phyloP scores from a whole-genome alignment of 2,329 filamentous ascomycete species.

The Penicillium sp. region DNA sequence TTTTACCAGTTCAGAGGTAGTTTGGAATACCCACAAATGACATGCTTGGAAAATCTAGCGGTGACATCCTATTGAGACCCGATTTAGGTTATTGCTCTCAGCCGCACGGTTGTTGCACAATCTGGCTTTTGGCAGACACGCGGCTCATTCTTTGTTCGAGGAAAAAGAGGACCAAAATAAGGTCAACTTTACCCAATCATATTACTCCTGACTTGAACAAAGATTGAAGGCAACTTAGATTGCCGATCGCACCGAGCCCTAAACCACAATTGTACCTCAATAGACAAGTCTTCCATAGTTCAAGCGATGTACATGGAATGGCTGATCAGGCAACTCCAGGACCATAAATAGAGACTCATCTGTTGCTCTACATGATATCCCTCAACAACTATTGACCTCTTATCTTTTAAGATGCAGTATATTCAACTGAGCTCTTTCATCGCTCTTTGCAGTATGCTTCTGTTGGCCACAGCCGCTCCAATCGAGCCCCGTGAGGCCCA shows the following conservation, averaged over 20 bases:
- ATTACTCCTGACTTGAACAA: neutral
- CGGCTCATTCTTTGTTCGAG: neutral
- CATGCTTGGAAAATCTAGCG: neutral
- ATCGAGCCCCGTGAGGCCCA: neutral
- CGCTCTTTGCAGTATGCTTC: neutral
- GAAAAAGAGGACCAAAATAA: neutral
- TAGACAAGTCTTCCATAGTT: neutral
- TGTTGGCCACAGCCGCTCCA: neutral
- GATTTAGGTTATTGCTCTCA: neutral
- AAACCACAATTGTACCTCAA: neutral
- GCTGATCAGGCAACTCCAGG: neutral
- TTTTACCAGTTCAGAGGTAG: neutral
- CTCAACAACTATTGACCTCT: neutral
- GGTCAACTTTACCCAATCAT: neutral
- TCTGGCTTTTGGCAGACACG: neutral
- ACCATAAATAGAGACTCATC: neutral
- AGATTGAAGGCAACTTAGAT: neutral
- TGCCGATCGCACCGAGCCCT: neutral
- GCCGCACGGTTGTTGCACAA: neutral
- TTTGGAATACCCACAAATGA: neutral
- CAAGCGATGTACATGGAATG: neutral
- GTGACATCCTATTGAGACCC: neutral
- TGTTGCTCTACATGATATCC: neutral
- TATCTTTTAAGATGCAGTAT: neutral
- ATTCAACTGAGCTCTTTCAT: neutral